Evolutionary conservation across 2,329 filamentous ascomycete species (phyloP).

Genomic region (Didymella sp.): DNA sequence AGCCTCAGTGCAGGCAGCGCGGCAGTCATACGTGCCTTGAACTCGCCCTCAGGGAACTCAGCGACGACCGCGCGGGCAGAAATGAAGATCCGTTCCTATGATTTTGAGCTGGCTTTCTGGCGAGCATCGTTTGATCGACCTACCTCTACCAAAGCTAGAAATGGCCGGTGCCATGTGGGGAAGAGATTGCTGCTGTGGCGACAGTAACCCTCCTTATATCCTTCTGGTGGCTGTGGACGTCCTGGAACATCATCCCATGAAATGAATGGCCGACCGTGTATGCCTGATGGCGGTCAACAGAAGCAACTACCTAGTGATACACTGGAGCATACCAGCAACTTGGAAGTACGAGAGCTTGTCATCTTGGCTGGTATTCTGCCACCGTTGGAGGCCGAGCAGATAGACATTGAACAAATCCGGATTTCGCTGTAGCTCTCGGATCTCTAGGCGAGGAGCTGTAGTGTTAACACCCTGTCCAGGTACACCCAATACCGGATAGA

Average conservation of each 20-base stretch:
- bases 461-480: conserved; percentile 28
- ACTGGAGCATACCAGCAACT: conserved; percentile 66
- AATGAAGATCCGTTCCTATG: conserved; percentile 50
- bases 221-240: conserved; percentile 46
- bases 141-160: conserved; percentile 68
- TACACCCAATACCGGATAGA: conserved; percentile 34
- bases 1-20: conserved; percentile 50
- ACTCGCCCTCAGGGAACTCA: conserved; percentile 48
- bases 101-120: background rate
- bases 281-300: conserved; percentile 59
- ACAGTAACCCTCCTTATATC: conserved; percentile 72
- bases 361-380: conserved; percentile 70
- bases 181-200: conserved; percentile 78
- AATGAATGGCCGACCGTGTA: conserved; percentile 75
- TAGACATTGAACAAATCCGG: conserved; percentile 75
- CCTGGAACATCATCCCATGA: conserved; percentile 62
- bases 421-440: conserved; percentile 68
- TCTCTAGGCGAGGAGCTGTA: conserved; percentile 64
- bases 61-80: conserved; percentile 50
- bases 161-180: conserved; percentile 82
- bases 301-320: background rate
- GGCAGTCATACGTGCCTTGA: conserved; percentile 46
- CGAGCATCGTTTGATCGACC: background rate
- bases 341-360: conserved; percentile 76
- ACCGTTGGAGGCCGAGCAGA: conserved; percentile 72